Evolutionary conservation across 495 filamentous ascomycete genomes (phyloP).

Genomic region (Aspergillus leporis): DNA sequence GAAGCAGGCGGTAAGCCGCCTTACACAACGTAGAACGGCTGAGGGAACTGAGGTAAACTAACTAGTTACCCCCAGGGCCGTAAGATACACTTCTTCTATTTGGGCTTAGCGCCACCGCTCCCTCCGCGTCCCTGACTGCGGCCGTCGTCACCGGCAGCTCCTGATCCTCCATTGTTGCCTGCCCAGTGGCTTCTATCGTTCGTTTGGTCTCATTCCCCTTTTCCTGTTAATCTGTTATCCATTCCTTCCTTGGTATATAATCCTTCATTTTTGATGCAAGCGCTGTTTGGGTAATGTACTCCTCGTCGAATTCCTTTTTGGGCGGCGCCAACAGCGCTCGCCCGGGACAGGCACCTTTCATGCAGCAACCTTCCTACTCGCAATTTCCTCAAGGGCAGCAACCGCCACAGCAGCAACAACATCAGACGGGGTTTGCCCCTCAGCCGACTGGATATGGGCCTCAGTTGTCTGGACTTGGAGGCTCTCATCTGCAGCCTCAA

Average conservation of each 20-base stretch:
- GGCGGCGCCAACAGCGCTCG: slow-evolving; percentile 74
- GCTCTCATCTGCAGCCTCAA: slow-evolving; percentile 51
- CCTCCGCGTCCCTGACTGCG: slow-evolving; percentile 15
- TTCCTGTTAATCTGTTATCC: slow-evolving; percentile 20
- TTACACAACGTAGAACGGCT: too few relatives aligned
- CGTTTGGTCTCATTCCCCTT: slow-evolving; percentile 12
- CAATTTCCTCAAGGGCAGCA: slow-evolving; percentile 52
- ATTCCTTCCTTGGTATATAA: slow-evolving; percentile 21
- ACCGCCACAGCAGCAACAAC: slow-evolving; percentile 60
- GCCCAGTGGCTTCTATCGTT: slow-evolving; percentile 14
- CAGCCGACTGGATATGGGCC: slow-evolving; percentile 56
- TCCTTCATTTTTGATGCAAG: slow-evolving; percentile 30
- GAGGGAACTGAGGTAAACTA: too few relatives aligned
- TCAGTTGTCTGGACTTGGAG: slow-evolving; percentile 55
- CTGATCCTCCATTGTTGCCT: slow-evolving; percentile 9
- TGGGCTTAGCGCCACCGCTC: slow-evolving; percentile 10
- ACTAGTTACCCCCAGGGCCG: too few relatives aligned
- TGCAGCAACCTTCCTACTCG: slow-evolving; percentile 49
- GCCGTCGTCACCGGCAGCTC: slow-evolving; percentile 8
- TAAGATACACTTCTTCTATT: neutral
- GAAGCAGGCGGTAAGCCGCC: too few relatives aligned
- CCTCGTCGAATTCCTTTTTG: slow-evolving; percentile 80
- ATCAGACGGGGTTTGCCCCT: slow-evolving; percentile 50
- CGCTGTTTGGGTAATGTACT: slow-evolving; percentile 67
- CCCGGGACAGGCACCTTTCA: slow-evolving; percentile 60